Evolutionary conservation across 192 early-diverging fungal species (phyloP).

Genomic region (Geranomyces variabilis): DNA sequence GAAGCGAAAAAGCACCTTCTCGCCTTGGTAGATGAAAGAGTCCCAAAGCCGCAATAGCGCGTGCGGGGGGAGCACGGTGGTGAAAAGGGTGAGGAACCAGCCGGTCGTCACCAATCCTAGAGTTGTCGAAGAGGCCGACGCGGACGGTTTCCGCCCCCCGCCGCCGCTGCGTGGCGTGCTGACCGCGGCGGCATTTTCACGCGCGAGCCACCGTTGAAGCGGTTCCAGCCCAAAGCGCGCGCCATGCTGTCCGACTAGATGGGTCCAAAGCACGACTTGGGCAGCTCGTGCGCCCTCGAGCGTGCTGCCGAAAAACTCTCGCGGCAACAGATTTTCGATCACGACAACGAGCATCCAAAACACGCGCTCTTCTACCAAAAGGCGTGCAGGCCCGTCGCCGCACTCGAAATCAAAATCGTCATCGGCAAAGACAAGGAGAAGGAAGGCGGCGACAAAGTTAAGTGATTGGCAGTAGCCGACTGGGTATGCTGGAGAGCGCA

Average conservation of each 20-base stretch:
- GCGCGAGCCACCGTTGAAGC: conserved; percentile 52
- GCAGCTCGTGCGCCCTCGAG: conserved; percentile 75
- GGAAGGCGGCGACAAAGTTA: conserved; percentile 76
- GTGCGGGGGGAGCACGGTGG: conserved; percentile 74
- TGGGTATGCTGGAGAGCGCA: conserved; percentile 31
- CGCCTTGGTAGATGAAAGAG: conserved; percentile 73
- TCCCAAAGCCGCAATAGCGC: conserved; percentile 82
- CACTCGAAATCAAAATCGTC: conserved; percentile 25
- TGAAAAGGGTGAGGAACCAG: conserved; percentile 83
- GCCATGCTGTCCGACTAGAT: conserved; percentile 46
- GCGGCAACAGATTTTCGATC: conserved; percentile 73
- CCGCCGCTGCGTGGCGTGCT: not conserved
- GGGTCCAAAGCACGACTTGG: conserved; percentile 67
- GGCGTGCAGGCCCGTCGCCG: conserved; percentile 17
- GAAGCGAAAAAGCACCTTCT: conserved; percentile 74
- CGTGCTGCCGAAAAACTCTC: conserved; percentile 73
- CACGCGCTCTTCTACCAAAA: conserved; percentile 69
- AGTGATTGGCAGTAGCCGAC: conserved; percentile 87
- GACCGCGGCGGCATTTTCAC: conserved; percentile 8
- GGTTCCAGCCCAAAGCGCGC: conserved; percentile 51
- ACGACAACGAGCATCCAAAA: conserved; percentile 81
- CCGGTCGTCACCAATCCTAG: conserved; percentile 77
- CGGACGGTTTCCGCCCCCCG: not conserved
- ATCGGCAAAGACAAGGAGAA: conserved; percentile 63
- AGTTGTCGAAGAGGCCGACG: not conserved